phyloP scores from a whole-genome alignment of 495 filamentous ascomycete genomes.

The Tuber melanosporum region DNA sequence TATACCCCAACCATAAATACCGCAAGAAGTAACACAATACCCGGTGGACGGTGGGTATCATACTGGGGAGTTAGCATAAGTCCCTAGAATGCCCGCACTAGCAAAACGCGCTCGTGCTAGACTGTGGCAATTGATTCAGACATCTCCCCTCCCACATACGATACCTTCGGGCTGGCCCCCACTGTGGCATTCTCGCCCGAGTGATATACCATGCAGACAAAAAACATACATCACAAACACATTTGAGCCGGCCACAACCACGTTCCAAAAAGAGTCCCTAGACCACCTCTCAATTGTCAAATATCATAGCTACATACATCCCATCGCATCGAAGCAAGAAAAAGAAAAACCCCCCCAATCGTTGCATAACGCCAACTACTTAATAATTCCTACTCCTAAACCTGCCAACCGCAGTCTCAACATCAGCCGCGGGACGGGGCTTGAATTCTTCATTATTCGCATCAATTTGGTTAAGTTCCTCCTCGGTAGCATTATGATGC shows the following conservation, averaged over 20 bases:
- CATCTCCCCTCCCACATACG: background rate
- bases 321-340: background rate
- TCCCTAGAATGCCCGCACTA: background rate
- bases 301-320: background rate
- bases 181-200: background rate
- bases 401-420: conserved; percentile 19
- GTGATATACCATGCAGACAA: background rate
- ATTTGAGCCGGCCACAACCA: background rate
- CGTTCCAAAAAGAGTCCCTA: background rate
- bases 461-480: conserved; percentile 43
- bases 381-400: conserved; percentile 7
- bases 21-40: background rate
- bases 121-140: background rate
- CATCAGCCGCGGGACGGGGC: conserved; percentile 21
- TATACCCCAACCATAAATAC: too few relatives aligned
- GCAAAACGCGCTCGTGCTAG: background rate
- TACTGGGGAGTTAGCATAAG: background rate
- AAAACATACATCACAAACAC: background rate
- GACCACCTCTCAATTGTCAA: background rate
- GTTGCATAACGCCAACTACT: background rate
- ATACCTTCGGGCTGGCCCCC: background rate
- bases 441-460: conserved; percentile 41
- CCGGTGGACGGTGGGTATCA: background rate
- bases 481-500: conserved; percentile 46
- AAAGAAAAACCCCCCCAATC: background rate